Evolutionary conservation across 2,329 filamentous ascomycete genomes (phyloP).

Genomic region (Juglanconis juglandina): DNA sequence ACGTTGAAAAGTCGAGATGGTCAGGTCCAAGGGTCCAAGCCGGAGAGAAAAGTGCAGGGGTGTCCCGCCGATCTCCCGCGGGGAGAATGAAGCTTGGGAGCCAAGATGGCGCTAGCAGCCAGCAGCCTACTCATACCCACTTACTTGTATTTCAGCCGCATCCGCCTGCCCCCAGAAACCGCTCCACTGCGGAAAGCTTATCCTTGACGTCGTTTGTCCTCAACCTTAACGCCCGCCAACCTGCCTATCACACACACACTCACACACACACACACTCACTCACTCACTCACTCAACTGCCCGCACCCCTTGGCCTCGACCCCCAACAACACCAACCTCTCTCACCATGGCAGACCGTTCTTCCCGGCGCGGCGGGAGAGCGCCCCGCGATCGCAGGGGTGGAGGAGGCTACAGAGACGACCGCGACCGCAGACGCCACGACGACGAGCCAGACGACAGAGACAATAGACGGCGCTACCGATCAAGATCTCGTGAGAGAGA

Average conservation of each 20-base stretch:
- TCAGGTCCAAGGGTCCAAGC: not conserved
- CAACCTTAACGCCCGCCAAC: not conserved
- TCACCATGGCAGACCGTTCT: slow-evolving; percentile 9
- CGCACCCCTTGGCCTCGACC: not conserved
- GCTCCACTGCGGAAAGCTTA: not conserved
- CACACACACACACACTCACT: not conserved
- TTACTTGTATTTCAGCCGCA: slow-evolving; percentile 10
- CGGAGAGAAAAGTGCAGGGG: not conserved
- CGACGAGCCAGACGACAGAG: slow-evolving; percentile 31
- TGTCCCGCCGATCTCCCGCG: not conserved
- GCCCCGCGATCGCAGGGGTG: slow-evolving; percentile 28
- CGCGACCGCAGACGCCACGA: slow-evolving; percentile 33
- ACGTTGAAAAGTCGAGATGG: not conserved
- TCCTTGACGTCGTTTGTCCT: not conserved
- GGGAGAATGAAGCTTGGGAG: not conserved
- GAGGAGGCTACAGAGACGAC: slow-evolving; percentile 24
- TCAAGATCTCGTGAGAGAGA: slow-evolving; percentile 25
- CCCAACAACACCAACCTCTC: not conserved
- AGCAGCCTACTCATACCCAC: too few species aligned
- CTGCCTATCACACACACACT: not conserved
- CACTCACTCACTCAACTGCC: not conserved
- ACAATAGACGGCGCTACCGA: slow-evolving; percentile 21
- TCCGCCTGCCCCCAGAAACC: not conserved
- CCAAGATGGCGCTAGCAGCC: not conserved
- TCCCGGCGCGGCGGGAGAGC: slow-evolving; percentile 10